Conservation (phyloP, 1,139 yeast species). For the Trichomonascaceae sp. region DNA sequence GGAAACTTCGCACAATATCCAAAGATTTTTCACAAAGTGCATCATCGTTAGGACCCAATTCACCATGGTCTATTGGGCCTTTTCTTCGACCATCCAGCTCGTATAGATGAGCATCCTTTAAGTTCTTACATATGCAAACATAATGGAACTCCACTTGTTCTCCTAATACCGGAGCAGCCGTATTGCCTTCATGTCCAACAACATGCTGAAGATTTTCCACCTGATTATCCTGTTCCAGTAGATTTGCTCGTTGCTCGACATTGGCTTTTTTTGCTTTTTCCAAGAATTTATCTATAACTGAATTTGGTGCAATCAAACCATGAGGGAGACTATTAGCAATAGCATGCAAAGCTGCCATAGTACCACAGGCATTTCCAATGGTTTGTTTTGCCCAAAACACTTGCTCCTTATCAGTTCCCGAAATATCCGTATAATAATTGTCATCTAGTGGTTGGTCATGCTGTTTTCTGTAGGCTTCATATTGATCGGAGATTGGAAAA, state of each 20-base stretch:
- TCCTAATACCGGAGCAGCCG: conserved; percentile 70
- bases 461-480: conserved; percentile 46
- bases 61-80: conserved; percentile 69
- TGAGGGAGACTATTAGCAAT: conserved; percentile 52
- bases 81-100: conserved; percentile 86
- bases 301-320: conserved; percentile 30
- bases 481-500: conserved; percentile 67
- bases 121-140: conserved; percentile 56
- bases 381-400: conserved; percentile 73
- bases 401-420: conserved; percentile 27
- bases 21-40: conserved; percentile 47
- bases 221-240: conserved; percentile 40
- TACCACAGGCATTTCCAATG: conserved; percentile 86
- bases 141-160: conserved; percentile 70
- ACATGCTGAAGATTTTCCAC: conserved; percentile 54
- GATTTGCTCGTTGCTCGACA: conserved; percentile 38
- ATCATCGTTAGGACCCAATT: conserved; percentile 40
- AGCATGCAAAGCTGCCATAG: conserved; percentile 79
- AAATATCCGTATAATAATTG: conserved; percentile 23
- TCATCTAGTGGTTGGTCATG: conserved; percentile 30
- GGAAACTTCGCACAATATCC: conserved; percentile 57
- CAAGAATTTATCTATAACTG: conserved; percentile 32
- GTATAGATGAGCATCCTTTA: conserved; percentile 40
- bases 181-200: conserved; percentile 65
- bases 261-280: conserved; percentile 22